These are phyloP conservation scores for Coemansia sp. DNA, from an alignment of 192 early-diverging fungal genomes.

Conservation along the genomic window DNA sequence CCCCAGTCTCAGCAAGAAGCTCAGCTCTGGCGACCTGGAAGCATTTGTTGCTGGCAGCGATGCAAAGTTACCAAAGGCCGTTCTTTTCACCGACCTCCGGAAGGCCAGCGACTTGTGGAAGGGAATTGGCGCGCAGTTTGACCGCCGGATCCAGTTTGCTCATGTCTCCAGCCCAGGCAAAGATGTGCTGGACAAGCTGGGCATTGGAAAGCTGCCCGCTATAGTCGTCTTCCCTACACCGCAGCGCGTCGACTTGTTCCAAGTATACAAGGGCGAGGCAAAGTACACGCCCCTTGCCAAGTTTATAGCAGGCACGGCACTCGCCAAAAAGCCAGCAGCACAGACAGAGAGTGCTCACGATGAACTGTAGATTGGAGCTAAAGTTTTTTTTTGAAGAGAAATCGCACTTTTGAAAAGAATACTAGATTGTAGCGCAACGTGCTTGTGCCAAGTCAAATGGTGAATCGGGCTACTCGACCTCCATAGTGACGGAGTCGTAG, in stretches of 20 bases:
- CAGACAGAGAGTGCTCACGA: slow-evolving; percentile 19
- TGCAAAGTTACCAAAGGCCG: slow-evolving; percentile 56
- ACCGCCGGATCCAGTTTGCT: slow-evolving; percentile 67
- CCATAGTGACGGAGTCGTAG: slow-evolving; percentile 13
- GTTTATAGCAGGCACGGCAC: slow-evolving; percentile 37
- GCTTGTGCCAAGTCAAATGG: not conserved
- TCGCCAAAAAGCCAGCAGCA: slow-evolving; percentile 16
- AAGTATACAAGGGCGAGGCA: slow-evolving; percentile 63
- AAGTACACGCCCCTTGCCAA: slow-evolving; percentile 58
- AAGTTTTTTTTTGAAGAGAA: not conserved
- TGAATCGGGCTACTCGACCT: slow-evolving; percentile 16
- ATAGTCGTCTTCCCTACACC: slow-evolving; percentile 63
- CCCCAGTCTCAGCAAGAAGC: slow-evolving; percentile 54
- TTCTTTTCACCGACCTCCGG: slow-evolving; percentile 80
- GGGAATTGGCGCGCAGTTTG: slow-evolving; percentile 76
- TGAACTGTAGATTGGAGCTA: slow-evolving; percentile 18
- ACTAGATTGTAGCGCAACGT: not conserved
- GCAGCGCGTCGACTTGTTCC: slow-evolving; percentile 27
- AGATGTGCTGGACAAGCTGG: slow-evolving; percentile 55
- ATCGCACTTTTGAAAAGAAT: not conserved
- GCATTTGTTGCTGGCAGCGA: slow-evolving; percentile 57
- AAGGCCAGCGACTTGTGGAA: slow-evolving; percentile 80
- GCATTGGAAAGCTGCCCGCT: slow-evolving; percentile 64
- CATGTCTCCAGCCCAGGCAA: slow-evolving; percentile 62
- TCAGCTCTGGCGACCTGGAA: slow-evolving; percentile 33